A percentile compares a stretch with the other conserved stretches of the same genome.
Evolutionary conservation across 441 rosid species (phyloP).

Genomic region (Pelargonium cotyledonis): DNA sequence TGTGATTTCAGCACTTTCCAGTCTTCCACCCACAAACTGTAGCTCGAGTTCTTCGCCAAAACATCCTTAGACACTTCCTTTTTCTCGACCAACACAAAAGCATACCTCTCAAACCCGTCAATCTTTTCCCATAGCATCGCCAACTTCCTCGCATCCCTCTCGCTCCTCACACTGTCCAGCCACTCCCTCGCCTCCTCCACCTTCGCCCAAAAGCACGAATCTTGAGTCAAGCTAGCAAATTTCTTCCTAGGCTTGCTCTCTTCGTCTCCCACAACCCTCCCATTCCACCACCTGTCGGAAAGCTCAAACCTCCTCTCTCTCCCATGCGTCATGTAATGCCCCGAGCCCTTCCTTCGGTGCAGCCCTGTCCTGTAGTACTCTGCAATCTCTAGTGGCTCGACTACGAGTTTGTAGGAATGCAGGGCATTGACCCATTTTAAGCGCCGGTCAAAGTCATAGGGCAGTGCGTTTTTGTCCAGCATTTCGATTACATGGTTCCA

Average conservation of each 20-base stretch:
- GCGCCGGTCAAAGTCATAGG: conserved; percentile 47
- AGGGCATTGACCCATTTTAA: conserved; percentile 57
- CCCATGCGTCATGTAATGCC: conserved; percentile 47
- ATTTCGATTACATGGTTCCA: conserved; percentile 52
- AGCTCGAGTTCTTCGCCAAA: conserved; percentile 54
- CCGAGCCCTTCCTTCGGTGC: conserved; percentile 16
- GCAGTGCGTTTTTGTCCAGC: conserved; percentile 59
- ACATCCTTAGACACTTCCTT: conserved; percentile 64
- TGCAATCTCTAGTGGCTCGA: conserved; percentile 81
- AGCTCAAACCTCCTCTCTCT: conserved; percentile 61
- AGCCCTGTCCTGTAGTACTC: conserved; percentile 41
- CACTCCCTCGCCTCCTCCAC: conserved; percentile 69
- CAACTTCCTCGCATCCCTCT: conserved; percentile 22
- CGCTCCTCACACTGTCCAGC: conserved; percentile 36
- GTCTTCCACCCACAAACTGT: conserved; percentile 40
- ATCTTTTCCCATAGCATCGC: conserved; percentile 31
- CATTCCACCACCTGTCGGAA: conserved; percentile 61
- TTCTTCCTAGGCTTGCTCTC: conserved; percentile 38
- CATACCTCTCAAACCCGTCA: conserved; percentile 34
- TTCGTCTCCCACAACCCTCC: conserved; percentile 12
- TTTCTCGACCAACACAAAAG: conserved; percentile 30
- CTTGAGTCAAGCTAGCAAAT: conserved; percentile 61
- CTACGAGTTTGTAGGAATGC: conserved; percentile 53
- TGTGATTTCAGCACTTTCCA: conserved; percentile 30
- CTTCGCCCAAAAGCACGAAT: conserved; percentile 76